A percentile compares a stretch with the other conserved stretches of the same genome.
phyloP scores from a whole-genome alignment of 2,329 filamentous ascomycete genomes.

The Colletotrichum filicis region DNA sequence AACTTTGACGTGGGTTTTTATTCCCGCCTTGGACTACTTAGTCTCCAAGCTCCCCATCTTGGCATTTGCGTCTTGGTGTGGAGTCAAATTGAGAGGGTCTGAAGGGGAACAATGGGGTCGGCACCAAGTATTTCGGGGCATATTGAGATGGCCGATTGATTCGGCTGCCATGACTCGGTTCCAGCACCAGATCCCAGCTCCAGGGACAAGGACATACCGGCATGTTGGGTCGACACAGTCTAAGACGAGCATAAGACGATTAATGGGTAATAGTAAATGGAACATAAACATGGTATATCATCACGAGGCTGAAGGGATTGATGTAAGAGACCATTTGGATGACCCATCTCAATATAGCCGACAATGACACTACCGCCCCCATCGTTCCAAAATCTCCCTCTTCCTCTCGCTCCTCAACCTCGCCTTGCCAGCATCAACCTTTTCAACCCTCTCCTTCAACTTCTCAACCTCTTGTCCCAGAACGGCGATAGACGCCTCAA shows the following conservation, averaged over 20 bases:
- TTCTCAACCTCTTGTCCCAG: conserved; percentile 57
- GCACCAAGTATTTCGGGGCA: background rate
- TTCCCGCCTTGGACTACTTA: no score
- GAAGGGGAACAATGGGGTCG: no score
- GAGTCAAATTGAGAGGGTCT: no score
- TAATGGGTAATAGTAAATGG: background rate
- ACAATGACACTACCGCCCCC: conserved; percentile 41
- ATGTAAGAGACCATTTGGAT: background rate
- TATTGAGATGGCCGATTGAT: background rate
- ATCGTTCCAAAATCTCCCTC: conserved; percentile 60
- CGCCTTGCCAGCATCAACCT: conserved; percentile 49
- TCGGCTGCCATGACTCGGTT: background rate
- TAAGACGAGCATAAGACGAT: background rate
- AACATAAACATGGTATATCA: no score
- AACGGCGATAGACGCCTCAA: conserved; percentile 61
- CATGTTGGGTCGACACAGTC: background rate
- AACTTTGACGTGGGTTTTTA: background rate
- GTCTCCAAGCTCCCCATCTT: no score
- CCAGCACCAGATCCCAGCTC: background rate
- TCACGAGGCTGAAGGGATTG: no score
- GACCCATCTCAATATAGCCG: background rate
- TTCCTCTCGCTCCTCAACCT: conserved; percentile 56
- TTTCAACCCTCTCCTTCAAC: conserved; percentile 50
- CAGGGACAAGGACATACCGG: background rate
- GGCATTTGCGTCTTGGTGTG: no score